Base-by-base conservation (phyloP, 164 flowering plant species). In the Vitis riparia region DNA sequence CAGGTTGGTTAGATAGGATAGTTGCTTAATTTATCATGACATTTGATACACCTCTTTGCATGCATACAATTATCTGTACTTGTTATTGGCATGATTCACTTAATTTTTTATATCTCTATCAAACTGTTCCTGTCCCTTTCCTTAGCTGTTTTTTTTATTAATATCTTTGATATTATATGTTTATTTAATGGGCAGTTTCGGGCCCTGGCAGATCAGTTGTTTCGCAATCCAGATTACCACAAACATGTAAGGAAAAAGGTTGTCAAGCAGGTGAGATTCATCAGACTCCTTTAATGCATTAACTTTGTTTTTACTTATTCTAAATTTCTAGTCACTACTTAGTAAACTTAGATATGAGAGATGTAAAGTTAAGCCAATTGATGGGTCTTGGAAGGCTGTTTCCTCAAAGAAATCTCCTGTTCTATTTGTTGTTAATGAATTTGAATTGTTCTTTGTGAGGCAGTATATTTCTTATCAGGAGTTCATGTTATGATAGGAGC, bases 171-270 rank as follows among this genome's bases (percentile, higher is more conserved):
- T 51, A 57, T 65, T 53, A 58, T 62, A 68, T 51, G 49, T 4
- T 50, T 2, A 14, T 13, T 48, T 68, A 11, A 62, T 78, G 44
- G 66, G 62, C 87, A 94, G 98, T 94, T 94, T 79, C 89, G 98
- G 79, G 97, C 98, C 74, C 78, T 94, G 68, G 94, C 98, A 55
- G 98, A 94, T 82, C 98, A 94, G 83, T 77, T 94, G 73, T 91
- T 83, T 71, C 88, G 85, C 32, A 87, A 86, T 78, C 87, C 93
- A 58, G 97, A 92, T 57, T 84, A 92, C 75, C 98, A 94, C 83
- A 91, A 83, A 65, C 84, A 87, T 79, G 93, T 94, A 44, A 84
- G 98, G 64, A 94, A 83, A 82, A 65, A 87, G 65, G 82, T 92
- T 60, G 68, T 86, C 73, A 94, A 86, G 83, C 98, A 94, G 98